These are phyloP conservation scores for Epichloe festucae DNA, from an alignment of 2,329 filamentous ascomycete genomes.

Conservation along the genomic window DNA sequence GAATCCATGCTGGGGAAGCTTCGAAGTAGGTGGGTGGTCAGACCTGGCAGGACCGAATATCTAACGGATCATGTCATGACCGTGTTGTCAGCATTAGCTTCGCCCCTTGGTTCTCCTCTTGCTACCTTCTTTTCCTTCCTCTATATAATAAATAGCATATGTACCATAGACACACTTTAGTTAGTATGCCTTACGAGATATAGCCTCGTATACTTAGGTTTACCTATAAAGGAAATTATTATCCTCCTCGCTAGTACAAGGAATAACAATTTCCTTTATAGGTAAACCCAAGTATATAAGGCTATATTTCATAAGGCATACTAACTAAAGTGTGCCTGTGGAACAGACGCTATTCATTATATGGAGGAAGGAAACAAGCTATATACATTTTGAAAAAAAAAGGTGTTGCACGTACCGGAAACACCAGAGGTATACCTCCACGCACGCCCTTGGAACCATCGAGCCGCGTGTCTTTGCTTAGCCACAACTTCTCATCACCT, in stretches of 20 bases:
- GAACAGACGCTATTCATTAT: too few species aligned
- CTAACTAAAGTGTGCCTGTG: too few species aligned
- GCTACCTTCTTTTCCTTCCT: background rate
- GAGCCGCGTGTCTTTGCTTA: constrained; percentile 66
- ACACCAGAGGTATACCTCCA: constrained; percentile 85
- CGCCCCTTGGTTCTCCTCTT: background rate
- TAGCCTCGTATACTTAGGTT: too few species aligned
- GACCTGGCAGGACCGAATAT: constrained; percentile 76
- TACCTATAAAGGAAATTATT: too few species aligned
- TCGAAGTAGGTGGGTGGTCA: constrained; percentile 60
- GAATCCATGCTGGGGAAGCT: constrained; percentile 88
- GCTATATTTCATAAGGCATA: too few species aligned
- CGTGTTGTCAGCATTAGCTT: background rate
- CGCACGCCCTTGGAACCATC: constrained; percentile 84
- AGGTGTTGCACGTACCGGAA: constrained; percentile 53
- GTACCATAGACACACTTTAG: too few species aligned
- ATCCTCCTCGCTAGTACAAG: too few species aligned
- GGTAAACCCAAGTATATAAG: too few species aligned
- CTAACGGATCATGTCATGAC: constrained; percentile 27
- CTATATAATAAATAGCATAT: background rate
- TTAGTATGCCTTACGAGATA: too few species aligned
- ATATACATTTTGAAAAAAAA: background rate
- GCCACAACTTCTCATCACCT: constrained; percentile 72
- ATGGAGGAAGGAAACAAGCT: too few species aligned
- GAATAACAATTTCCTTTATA: too few species aligned